phyloP scores from a whole-genome alignment of 768 basidiomycete genomes.

The Mrakia blollopis region DNA sequence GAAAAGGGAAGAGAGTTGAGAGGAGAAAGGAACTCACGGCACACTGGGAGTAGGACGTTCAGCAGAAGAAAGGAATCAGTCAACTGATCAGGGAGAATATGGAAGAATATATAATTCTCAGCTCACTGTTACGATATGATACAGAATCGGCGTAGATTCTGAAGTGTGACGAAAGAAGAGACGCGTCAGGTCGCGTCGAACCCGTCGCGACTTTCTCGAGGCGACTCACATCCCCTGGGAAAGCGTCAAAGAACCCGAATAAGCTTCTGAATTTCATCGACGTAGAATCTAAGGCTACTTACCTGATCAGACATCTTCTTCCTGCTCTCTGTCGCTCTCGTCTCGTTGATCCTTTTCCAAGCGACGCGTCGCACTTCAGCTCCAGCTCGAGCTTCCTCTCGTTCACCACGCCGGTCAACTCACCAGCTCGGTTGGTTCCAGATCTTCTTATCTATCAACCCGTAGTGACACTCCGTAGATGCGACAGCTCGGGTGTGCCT shows the following conservation, averaged over 20 bases:
- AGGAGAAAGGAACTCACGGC: too few species aligned
- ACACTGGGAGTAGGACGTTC: too few species aligned
- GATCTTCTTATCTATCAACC: constrained; percentile 56
- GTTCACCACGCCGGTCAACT: background rate
- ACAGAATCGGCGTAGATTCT: constrained; percentile 49
- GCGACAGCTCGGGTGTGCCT: constrained; percentile 53
- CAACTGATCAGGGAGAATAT: too few species aligned
- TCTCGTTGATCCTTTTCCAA: constrained; percentile 60
- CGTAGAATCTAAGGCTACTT: background rate
- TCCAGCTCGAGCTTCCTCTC: too few species aligned
- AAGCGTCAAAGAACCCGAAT: constrained; percentile 33
- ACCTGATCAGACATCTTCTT: constrained; percentile 55
- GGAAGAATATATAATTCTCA: too few species aligned
- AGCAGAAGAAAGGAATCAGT: too few species aligned
- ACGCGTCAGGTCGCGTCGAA: background rate
- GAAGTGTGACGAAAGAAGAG: background rate
- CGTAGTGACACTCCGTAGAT: constrained; percentile 59
- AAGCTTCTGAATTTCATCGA: too few species aligned
- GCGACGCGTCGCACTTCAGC: background rate
- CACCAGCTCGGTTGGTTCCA: constrained; percentile 68
- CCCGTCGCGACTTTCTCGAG: too few species aligned
- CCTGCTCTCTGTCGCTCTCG: constrained; percentile 52
- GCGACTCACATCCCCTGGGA: constrained; percentile 43
- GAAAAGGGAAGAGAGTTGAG: too few species aligned
- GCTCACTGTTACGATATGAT: constrained; percentile 48